Percentiles rank a stretch among this genome's conserved stretches.
phyloP scores from a whole-genome alignment of 2,329 filamentous ascomycete species.

The Phaeomoniella chlamydospora region DNA sequence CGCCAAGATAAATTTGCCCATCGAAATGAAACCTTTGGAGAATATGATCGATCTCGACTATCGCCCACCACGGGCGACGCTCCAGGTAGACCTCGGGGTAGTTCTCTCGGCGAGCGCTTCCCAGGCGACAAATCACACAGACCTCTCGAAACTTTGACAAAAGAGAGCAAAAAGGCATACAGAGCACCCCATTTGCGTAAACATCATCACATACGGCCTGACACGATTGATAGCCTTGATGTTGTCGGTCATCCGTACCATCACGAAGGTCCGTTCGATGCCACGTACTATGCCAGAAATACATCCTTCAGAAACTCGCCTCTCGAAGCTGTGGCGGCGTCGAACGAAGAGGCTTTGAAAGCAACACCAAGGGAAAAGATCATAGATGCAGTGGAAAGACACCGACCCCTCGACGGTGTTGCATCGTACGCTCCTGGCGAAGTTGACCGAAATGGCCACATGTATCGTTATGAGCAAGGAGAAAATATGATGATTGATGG shows the following conservation, averaged over 20 bases:
- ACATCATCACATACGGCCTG: conserved; percentile 27
- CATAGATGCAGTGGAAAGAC: conserved; percentile 53
- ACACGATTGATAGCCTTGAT: conserved; percentile 70
- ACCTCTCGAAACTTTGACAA: conserved; percentile 10
- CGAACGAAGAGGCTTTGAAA: conserved; percentile 59
- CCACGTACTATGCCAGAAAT: conserved; percentile 61
- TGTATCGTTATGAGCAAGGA: conserved; percentile 68
- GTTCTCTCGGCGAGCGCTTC: conserved; percentile 7
- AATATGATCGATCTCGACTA: not conserved
- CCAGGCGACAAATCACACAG: conserved; percentile 10
- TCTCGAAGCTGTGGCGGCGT: conserved; percentile 56
- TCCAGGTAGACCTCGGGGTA: not conserved
- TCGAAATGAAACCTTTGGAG: not conserved
- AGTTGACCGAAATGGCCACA: conserved; percentile 50
- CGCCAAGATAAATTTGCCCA: conserved; percentile 11
- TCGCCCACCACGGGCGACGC: not conserved
- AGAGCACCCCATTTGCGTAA: conserved; percentile 1
- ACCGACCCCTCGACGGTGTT: conserved; percentile 67
- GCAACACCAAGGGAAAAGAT: conserved; percentile 71
- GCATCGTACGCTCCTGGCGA: conserved; percentile 59
- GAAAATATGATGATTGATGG: conserved; percentile 63
- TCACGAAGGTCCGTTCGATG: conserved; percentile 80
- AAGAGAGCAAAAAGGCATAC: conserved; percentile 8
- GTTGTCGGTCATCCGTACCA: conserved; percentile 55
- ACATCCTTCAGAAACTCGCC: conserved; percentile 47